A percentile compares a stretch with the other conserved stretches of the same genome.
These are phyloP conservation scores for Chalciporus chontae DNA, from an alignment of 768 basidiomycete genomes.

Conservation along the genomic window DNA sequence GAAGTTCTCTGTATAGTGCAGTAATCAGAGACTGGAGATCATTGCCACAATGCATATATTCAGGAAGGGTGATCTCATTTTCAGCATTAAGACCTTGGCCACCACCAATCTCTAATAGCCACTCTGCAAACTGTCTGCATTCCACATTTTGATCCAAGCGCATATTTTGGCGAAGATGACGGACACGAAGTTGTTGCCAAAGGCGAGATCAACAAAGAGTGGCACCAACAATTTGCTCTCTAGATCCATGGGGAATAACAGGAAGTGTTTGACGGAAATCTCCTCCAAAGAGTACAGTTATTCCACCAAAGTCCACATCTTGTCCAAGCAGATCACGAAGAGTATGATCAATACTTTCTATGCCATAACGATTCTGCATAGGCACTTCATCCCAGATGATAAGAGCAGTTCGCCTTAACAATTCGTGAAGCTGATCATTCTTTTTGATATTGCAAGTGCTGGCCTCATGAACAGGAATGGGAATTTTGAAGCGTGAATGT, in stretches of 20 bases:
- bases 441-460: conserved; percentile 4
- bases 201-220: conserved; percentile 32
- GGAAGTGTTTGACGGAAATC: conserved; percentile 49
- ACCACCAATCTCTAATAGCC: conserved; percentile 36
- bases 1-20: conserved; percentile 26
- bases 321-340: conserved; percentile 31
- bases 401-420: conserved; percentile 30
- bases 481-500: too few relatives aligned
- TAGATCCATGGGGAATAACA: conserved; percentile 36
- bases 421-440: conserved; percentile 18
- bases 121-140: conserved; percentile 30
- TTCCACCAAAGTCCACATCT: conserved; percentile 39
- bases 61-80: too few relatives aligned
- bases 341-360: conserved; percentile 41
- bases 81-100: conserved; percentile 18
- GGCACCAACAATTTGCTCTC: conserved; percentile 36
- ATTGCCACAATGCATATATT: too few relatives aligned
- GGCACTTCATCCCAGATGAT: conserved; percentile 46
- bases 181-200: conserved; percentile 33
- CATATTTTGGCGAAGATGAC: conserved; percentile 39
- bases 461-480: background rate
- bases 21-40: conserved; percentile 21
- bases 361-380: conserved; percentile 35
- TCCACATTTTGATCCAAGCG: conserved; percentile 24
- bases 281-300: conserved; percentile 46